Evolutionary conservation across 352 stramenopile genomes (phyloP), one percentile per base, ranked within the genome.

Genomic region (Globisporangium spinosum): DNA sequence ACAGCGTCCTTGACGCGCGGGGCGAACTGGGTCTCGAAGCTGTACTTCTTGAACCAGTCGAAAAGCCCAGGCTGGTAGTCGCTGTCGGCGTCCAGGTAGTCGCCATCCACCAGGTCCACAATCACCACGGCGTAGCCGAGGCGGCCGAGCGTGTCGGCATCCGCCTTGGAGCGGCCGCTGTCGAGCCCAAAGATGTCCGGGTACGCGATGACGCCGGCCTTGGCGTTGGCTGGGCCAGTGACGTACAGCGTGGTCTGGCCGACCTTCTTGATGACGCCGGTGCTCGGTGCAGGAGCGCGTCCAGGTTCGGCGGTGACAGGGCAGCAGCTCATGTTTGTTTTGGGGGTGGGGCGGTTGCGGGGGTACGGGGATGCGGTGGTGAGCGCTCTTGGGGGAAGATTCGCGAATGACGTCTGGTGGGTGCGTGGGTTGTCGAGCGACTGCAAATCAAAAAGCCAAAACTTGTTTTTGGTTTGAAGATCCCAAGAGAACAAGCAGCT

Each of bases 121-220:
- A 92, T 71, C 62, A 89, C 85, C 10, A 93, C 87, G 17, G 80
- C 67, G 74, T 93, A 95, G 60, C 83, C 85, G 40, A 92, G 74
- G 65, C 89, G 85, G 68, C 87, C 86, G 55, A 95, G 68, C 55
- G 68, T 78, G 72, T 92, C 83, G 25, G 83, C 84, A 55, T 95
- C 84, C 9, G 76, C 83, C 79, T 93, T 93, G 68, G 78, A 88
- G 75, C 87, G 87, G 56, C 87, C 85, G 65, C 85, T 93, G 78
- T 93, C 83, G 20, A 91, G 71, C 22, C 87, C 87, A 70, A 83
- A 93, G 65, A 93, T 86, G 68, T 95, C 87, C 10, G 87, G 87
- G 68, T 78, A 89, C 29, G 79, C 87, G 51, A 95, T 69, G 49
- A 95, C 67, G 57, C 83, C 85, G 23, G 80, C 74, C 70, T 87